A percentile compares a stretch with the other conserved stretches of the same genome.
phyloP scores from a whole-genome alignment of 202 grass and related monocot genomes.

The Schoenoplectus tabernaemontani region DNA sequence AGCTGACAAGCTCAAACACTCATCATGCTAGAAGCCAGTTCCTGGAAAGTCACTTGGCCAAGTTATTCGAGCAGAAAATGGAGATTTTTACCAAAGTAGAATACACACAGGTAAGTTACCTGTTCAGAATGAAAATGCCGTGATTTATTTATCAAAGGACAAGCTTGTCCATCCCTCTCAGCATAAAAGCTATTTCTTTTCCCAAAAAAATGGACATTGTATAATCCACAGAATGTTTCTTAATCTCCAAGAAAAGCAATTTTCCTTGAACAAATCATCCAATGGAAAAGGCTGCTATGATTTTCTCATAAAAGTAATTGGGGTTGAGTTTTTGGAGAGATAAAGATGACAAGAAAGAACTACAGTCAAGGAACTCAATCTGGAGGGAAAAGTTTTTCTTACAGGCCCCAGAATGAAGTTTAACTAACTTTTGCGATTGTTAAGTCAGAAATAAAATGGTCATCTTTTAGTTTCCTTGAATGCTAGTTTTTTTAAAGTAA shows the following conservation, averaged over 20 bases:
- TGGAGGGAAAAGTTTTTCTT: neutral
- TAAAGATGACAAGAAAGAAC: neutral
- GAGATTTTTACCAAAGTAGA: conserved; percentile 99
- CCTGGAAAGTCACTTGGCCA: conserved; percentile 97
- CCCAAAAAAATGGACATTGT: neutral
- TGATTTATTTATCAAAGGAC: neutral
- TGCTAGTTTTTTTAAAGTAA: too few species aligned
- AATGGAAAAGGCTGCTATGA: neutral
- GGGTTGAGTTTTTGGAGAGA: neutral
- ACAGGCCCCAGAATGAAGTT: neutral
- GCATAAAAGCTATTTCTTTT: neutral
- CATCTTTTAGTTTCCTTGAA: neutral
- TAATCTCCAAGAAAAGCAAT: neutral
- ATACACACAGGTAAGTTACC: conserved; percentile 69
- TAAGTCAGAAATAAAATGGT: neutral
- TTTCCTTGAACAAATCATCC: neutral
- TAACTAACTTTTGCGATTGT: neutral
- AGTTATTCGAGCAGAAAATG: conserved; percentile 99
- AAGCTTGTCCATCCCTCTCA: neutral
- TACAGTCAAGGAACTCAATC: neutral
- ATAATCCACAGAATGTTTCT: neutral
- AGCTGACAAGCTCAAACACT: conserved; percentile 63
- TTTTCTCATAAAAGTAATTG: neutral
- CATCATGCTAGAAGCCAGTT: conserved; percentile 81
- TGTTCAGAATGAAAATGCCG: neutral